phyloP scores from a whole-genome alignment of 2,329 filamentous ascomycete species.

The Aspergillus novofumigatus region DNA sequence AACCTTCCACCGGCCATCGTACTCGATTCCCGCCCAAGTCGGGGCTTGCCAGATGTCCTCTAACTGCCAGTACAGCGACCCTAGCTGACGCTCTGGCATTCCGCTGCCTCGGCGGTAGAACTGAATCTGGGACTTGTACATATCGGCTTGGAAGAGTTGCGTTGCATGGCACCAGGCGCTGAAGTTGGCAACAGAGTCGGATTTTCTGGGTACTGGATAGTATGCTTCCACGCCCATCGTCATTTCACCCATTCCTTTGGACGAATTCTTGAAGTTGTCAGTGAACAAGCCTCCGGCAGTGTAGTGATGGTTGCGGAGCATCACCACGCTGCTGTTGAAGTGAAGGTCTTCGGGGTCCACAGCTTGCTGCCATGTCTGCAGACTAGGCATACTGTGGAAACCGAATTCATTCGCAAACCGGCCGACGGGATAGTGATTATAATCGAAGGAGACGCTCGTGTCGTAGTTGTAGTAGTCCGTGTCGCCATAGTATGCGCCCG shows the following conservation, averaged over 20 bases:
- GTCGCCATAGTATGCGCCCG: constrained; percentile 55
- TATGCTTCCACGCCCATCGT: constrained; percentile 52
- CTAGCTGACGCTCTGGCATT: constrained; percentile 54
- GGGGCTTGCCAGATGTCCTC: constrained; percentile 64
- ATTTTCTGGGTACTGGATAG: constrained; percentile 55
- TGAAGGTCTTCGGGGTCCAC: constrained; percentile 48
- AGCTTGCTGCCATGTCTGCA: constrained; percentile 56
- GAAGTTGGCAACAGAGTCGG: constrained; percentile 54
- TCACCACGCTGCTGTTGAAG: constrained; percentile 55
- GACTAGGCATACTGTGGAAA: constrained; percentile 59
- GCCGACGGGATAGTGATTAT: constrained; percentile 53
- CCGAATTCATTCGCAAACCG: constrained; percentile 63
- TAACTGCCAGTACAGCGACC: constrained; percentile 61
- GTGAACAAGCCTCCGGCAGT: constrained; percentile 48
- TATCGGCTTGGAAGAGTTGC: constrained; percentile 62
- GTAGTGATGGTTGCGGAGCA: constrained; percentile 58
- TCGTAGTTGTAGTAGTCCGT: constrained; percentile 61
- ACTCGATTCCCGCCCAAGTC: constrained; percentile 61
- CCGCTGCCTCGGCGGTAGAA: constrained; percentile 60
- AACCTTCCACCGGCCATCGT: constrained; percentile 60
- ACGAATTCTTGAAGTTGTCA: constrained; percentile 38
- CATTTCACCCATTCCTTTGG: constrained; percentile 51
- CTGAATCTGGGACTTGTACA: constrained; percentile 57
- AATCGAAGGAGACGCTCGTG: constrained; percentile 50
- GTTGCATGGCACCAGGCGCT: constrained; percentile 59